A percentile compares a stretch with the other conserved stretches of the same genome.
phyloP scores from a whole-genome alignment of 2,329 filamentous ascomycete species.

The Tolypocladium paradoxum region DNA sequence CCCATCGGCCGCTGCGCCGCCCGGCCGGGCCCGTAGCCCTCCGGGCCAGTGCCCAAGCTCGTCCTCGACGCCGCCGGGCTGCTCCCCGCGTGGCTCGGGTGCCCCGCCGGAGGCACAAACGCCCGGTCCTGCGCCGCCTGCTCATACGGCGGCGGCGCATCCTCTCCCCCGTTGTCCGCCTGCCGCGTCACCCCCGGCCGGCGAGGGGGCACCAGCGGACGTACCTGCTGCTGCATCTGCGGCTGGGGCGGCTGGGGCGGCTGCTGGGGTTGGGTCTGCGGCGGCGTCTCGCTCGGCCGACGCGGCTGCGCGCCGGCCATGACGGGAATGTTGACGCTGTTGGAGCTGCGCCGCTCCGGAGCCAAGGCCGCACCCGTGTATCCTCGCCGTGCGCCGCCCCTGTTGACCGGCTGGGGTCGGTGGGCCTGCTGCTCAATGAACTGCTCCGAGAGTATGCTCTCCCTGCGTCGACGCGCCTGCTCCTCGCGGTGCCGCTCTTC shows the following conservation, averaged over 20 bases:
- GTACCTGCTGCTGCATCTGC: constrained; percentile 24
- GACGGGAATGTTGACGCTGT: constrained; percentile 5
- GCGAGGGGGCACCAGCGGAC: constrained; percentile 29
- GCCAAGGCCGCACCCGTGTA: not conserved
- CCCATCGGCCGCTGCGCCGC: constrained; percentile 7
- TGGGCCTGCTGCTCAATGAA: constrained; percentile 56
- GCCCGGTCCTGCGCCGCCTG: constrained; percentile 40
- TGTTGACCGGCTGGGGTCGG: constrained; percentile 15
- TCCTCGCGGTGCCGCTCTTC: constrained; percentile 65
- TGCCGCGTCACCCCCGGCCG: constrained; percentile 24
- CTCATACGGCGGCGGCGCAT: constrained; percentile 48
- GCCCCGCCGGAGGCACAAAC: constrained; percentile 40
- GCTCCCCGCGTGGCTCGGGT: constrained; percentile 37
- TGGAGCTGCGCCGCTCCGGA: constrained; percentile 14
- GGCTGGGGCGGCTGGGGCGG: not conserved
- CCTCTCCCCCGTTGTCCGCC: constrained; percentile 30
- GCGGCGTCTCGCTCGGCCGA: constrained; percentile 5
- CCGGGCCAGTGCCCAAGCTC: not conserved
- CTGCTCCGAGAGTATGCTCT: constrained; percentile 58
- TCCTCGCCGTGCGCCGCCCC: constrained; percentile 8
- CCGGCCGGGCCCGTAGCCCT: not conserved
- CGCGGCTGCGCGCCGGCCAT: constrained; percentile 4
- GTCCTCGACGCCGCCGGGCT: constrained; percentile 9
- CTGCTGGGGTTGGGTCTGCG: no score
- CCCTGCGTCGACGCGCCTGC: constrained; percentile 50